Evolutionary conservation across 257 asterid genomes (phyloP).

Genomic region (Nyctanthes arbortristis): DNA sequence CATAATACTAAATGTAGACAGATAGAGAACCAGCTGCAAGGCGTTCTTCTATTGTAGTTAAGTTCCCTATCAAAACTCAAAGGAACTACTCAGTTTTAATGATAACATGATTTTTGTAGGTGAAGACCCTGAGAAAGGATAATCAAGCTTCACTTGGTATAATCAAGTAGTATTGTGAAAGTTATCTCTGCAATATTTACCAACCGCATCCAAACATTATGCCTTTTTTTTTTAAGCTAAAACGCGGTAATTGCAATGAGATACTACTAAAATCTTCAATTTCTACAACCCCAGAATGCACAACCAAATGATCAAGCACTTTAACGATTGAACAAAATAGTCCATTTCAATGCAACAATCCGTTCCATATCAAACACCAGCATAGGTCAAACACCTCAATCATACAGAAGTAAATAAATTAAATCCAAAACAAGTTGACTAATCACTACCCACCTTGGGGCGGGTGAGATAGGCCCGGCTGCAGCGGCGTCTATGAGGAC

Average conservation of each 20-base stretch:
- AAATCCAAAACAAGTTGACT: not conserved
- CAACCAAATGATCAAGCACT: constrained; percentile 5
- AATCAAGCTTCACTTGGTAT: not conserved
- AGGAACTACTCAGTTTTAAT: not conserved
- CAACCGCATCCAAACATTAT: too few relatives aligned
- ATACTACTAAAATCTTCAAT: not conserved
- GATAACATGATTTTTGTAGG: not conserved
- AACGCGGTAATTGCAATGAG: not conserved
- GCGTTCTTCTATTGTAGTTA: not conserved
- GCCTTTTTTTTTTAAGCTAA: not conserved
- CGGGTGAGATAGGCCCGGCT: constrained; percentile 39
- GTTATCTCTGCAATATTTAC: not conserved
- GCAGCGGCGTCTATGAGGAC: constrained; percentile 37
- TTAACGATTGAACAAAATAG: not conserved
- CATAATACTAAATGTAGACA: not conserved
- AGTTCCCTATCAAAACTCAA: constrained; percentile 1
- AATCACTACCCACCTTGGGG: constrained; percentile 43
- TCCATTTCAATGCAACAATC: not conserved
- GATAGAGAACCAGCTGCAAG: not conserved
- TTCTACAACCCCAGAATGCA: not conserved
- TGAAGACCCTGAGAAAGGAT: not conserved
- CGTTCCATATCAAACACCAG: constrained; percentile 5
- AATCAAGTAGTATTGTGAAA: not conserved
- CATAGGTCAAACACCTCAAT: constrained; percentile 1
- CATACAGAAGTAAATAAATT: not conserved